Evolutionary conservation across 148 eudicot species (phyloP).

Genomic region (Rhododendron kiyosumense): DNA sequence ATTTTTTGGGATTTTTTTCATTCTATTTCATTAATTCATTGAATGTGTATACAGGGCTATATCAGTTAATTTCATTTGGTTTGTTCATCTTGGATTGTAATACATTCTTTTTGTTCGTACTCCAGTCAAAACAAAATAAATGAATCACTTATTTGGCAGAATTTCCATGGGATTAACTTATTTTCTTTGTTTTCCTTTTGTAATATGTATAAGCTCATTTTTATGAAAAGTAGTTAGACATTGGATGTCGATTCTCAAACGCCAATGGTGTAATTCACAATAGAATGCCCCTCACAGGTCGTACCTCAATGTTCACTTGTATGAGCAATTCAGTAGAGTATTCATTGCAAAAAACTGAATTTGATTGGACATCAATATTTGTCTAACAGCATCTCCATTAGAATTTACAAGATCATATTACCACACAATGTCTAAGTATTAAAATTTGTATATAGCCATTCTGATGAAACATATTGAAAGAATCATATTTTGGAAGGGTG

Average conservation of each 20-base stretch:
- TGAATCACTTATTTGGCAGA: background rate
- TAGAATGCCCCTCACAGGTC: no score
- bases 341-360: no score
- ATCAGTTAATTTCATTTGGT: background rate
- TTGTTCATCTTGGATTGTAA: background rate
- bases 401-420: no score
- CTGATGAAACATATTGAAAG: background rate
- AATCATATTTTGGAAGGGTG: conserved; percentile 19
- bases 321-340: no score
- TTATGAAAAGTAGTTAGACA: no score
- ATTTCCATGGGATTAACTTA: background rate
- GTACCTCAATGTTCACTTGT: no score
- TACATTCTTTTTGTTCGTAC: background rate
- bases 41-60: background rate
- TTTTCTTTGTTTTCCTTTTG: background rate
- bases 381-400: no score
- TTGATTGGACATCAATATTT: no score
- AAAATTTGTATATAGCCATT: no score
- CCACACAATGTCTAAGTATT: no score
- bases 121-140: background rate
- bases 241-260: no score
- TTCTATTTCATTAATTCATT: background rate
- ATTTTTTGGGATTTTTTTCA: background rate
- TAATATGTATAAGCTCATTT: background rate
- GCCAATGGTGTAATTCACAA: no score